These are phyloP conservation scores for Aspergillus sp. DNA, from an alignment of 2,329 filamentous ascomycete species.

Conservation along the genomic window DNA sequence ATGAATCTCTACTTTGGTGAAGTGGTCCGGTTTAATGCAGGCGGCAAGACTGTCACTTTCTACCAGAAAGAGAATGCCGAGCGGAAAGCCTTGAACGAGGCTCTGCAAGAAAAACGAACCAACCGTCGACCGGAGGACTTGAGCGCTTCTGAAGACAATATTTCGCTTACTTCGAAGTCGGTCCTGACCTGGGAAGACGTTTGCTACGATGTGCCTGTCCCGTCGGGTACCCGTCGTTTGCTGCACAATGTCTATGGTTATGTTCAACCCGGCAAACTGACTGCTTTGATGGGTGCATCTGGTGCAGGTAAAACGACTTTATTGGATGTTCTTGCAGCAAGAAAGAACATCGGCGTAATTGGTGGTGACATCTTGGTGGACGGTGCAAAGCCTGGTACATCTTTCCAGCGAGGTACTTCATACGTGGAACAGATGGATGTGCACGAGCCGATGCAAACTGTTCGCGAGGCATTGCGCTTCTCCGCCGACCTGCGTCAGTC, in stretches of 20 bases:
- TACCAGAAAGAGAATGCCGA: constrained; percentile 47
- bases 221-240: constrained; percentile 50
- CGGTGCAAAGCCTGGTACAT: constrained; percentile 59
- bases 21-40: constrained; percentile 43
- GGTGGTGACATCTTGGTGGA: constrained; percentile 67
- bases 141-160: constrained; percentile 47
- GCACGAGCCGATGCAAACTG: constrained; percentile 65
- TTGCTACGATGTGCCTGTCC: constrained; percentile 55
- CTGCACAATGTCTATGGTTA: constrained; percentile 55
- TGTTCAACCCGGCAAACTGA: constrained; percentile 55
- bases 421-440: constrained; percentile 71
- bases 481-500: constrained; percentile 68
- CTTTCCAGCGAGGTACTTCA: constrained; percentile 67
- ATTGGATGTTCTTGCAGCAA: constrained; percentile 72
- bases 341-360: constrained; percentile 69
- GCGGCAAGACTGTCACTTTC: constrained; percentile 48
- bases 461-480: constrained; percentile 69
- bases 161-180: constrained; percentile 59
- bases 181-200: constrained; percentile 60
- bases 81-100: constrained; percentile 41
- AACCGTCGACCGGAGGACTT: constrained; percentile 39
- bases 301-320: constrained; percentile 86
- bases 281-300: constrained; percentile 58
- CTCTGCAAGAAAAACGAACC: constrained; percentile 46
- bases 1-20: constrained; percentile 48